These are phyloP conservation scores for Anisodus acutangulus DNA, from an alignment of 257 asterid genomes.

Conservation along the genomic window DNA sequence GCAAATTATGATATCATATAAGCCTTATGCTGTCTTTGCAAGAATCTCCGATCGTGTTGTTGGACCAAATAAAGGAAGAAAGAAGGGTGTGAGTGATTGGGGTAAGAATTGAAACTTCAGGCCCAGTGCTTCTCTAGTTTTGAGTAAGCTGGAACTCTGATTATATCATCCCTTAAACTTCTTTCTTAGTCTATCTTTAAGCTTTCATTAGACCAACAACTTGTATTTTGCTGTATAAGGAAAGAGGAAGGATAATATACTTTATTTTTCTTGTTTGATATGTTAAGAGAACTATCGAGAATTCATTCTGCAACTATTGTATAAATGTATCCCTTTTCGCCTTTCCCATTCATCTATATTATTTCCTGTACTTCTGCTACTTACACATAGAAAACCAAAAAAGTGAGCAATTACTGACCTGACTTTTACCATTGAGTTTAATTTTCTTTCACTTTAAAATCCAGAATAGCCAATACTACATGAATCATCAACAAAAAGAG, in stretches of 20 bases:
- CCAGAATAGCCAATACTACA: background rate
- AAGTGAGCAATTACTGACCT: background rate
- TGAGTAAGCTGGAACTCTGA: constrained; percentile 8
- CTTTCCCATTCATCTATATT: background rate
- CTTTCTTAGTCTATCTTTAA: background rate
- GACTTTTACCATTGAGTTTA: background rate
- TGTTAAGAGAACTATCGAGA: background rate
- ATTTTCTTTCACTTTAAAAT: background rate
- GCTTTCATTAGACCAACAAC: background rate
- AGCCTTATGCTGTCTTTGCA: background rate
- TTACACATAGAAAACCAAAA: background rate
- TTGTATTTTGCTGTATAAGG: background rate
- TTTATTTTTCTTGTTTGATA: constrained; percentile 10
- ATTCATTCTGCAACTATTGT: background rate
- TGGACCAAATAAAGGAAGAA: constrained; percentile 23
- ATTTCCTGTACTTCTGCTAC: background rate
- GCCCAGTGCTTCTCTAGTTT: background rate
- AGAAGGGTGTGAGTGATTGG: constrained; percentile 7
- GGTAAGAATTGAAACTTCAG: background rate
- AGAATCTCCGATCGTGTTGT: constrained; percentile 8
- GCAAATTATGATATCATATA: constrained; percentile 11
- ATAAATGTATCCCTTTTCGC: background rate
- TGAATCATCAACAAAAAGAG: too few species aligned
- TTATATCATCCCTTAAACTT: background rate
- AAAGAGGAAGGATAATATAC: constrained; percentile 12